Base-by-base conservation (phyloP, 2,329 filamentous ascomycete genomes). In the Fusarium nodosum region DNA sequence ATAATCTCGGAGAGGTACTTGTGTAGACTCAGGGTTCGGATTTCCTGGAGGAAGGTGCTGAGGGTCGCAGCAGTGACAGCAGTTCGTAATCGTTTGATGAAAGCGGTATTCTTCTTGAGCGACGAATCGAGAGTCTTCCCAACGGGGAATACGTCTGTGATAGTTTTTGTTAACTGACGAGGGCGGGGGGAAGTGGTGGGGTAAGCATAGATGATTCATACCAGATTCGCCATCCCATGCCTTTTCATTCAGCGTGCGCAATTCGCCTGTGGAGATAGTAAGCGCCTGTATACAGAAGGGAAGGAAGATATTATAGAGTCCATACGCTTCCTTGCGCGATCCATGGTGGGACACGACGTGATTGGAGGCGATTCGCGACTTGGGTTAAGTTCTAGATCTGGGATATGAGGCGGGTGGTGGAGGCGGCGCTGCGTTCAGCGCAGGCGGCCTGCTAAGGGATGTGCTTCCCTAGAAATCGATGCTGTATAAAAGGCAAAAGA, bases 1-100 rank as follows among this genome's bases (percentile, higher is more conserved):
- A 97, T 94, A 72, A 98, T 97, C 82, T 98, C 95, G 72, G 95
- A 97, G 18, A 98, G 89, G 80, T 98, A 98, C 79, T 97, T 97
- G 85, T 95, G 93, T 52, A 98, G 87, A 72, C 94, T 97, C 30
- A 98, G 86, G 28, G 93, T 92, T 74, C 92, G 91, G 74, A 97
- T 94, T 78, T 98, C 95, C 78, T 95, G 90, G 48, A 97, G 83
- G 81, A 98, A 97, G 62, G 93, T 96, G 71, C 88, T 85, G 56
- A 94, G 89, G 57, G 92, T 93, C 59, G 93, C 86, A 50, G 93
- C 83, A 68, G 92, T 94, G 68, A 98, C 90, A 64, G 93, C 93
- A 61, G 95, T 97, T 74, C 95, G 93, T 58, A 98, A 86, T 76
- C 95, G 93, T 82, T 97, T 97, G 78, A 98, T 98, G 80, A 98